A percentile compares a stretch with the other conserved stretches of the same genome.
phyloP scores from a whole-genome alignment of 75 land plant genomes.

The Pseudotsuga menziesii region DNA sequence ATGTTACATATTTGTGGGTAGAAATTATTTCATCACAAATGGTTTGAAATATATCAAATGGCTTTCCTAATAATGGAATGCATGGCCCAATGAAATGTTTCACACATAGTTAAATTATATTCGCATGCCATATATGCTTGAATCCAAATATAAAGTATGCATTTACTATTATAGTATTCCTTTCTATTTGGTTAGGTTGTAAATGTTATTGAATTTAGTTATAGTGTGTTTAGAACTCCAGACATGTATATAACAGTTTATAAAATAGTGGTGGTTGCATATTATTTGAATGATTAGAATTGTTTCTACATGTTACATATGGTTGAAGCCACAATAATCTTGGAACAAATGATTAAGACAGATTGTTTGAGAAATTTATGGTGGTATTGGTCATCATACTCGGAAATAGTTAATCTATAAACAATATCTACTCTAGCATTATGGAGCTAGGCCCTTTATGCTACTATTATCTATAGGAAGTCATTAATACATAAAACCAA shows the following conservation, averaged over 20 bases:
- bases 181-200: background rate
- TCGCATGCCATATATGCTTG: background rate
- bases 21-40: too few relatives aligned
- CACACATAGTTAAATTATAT: too few relatives aligned
- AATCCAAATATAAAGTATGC: background rate
- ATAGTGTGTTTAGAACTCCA: background rate
- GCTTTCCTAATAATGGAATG: too few relatives aligned
- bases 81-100: too few relatives aligned
- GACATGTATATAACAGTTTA: background rate
- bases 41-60: too few relatives aligned
- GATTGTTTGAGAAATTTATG: slow-evolving; percentile 60
- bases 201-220: slow-evolving; percentile 1
- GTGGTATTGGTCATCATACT: slow-evolving; percentile 93
- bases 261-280: background rate
- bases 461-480: slow-evolving; percentile 64
- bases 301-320: slow-evolving; percentile 31
- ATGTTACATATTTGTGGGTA: too few relatives aligned
- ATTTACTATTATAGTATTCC: background rate
- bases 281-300: background rate
- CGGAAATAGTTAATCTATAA: slow-evolving; percentile 61
- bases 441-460: slow-evolving; percentile 74
- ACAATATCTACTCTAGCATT: slow-evolving; percentile 78
- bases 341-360: slow-evolving; percentile 81
- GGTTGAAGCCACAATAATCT: slow-evolving; percentile 67
- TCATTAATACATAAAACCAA: slow-evolving; percentile 14